Base-by-base conservation (phyloP, 2,329 filamentous ascomycete genomes). In the Metarhizium guizhouense region DNA sequence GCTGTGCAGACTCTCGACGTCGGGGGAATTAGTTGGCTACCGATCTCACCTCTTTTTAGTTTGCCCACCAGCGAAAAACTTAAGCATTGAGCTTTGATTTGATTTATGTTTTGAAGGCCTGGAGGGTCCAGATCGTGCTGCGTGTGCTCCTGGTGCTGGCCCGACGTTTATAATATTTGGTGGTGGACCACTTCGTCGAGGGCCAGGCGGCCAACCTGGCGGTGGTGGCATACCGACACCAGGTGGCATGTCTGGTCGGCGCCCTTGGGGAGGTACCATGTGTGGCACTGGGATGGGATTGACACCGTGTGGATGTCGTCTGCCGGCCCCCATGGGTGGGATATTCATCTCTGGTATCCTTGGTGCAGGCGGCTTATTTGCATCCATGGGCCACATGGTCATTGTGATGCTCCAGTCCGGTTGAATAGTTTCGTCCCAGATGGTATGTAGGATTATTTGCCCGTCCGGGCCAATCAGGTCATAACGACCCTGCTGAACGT, bases 401-500 rank as follows among this genome's bases (percentile, higher is more conserved):
- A 80, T 80, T 10, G 73, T 78, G 55, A 80, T 74, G 18, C 64
- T 63, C 72, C 70, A 74, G 67, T 92, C 88, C 2, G 89, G 89
- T 68, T 93, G 80, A 53, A 94, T 76, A 48, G 90, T 86, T 62
- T 85, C 88, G 61, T 92, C 88, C 89, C 89, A 94, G 14, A 93
- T 83, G 6, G 68, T 65, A 6, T 88, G 87, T 45, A 94, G 81
- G 63, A 94, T 92, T 60, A 93, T 91, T 67, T 94, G 87, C 45
- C 86, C 86, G 63, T 90, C 83, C 4, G 89, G 88, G 0, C 87
- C 89, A 53, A 90, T 80, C 47, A 94, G 74, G 67, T 94, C 89
- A 69, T 91, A 94, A 65, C 90, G 87, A 1, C 89, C 88, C 56
- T 88, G 81, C 60, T 85, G 82, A 30, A 94, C 88, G 62, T 90